phyloP scores from a whole-genome alignment of 2,329 filamentous ascomycete species.

The Trichoderma atroviride region DNA sequence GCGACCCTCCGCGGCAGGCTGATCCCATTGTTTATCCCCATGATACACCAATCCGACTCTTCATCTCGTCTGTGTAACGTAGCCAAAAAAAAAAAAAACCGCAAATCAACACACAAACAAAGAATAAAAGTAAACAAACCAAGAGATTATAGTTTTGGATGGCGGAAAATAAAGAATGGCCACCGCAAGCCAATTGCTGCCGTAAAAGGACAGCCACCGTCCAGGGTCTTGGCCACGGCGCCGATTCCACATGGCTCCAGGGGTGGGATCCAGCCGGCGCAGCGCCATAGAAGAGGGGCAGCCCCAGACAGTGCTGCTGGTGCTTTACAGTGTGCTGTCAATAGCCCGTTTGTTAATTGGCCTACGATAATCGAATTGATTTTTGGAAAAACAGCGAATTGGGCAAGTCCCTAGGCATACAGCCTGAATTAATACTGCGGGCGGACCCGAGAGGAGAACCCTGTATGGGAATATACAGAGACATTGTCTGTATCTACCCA shows the following conservation, averaged over 20 bases:
- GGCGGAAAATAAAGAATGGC: neutral
- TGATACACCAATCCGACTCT: slow-evolving; percentile 4
- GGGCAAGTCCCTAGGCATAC: neutral
- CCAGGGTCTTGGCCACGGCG: neutral
- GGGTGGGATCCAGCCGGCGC: neutral
- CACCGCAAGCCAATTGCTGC: neutral
- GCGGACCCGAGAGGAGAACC: neutral
- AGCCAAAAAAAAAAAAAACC: neutral
- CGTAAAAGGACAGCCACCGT: neutral
- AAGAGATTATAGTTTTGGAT: neutral
- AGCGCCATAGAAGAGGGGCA: slow-evolving; percentile 1
- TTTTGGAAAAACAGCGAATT: neutral
- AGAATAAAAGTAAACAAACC: neutral
- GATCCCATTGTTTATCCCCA: slow-evolving; percentile 30
- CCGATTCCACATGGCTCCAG: neutral
- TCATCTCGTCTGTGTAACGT: slow-evolving; percentile 17
- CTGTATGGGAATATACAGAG: neutral
- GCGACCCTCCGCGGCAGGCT: slow-evolving; percentile 32
- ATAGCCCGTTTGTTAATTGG: neutral
- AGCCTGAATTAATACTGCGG: slow-evolving; percentile 7
- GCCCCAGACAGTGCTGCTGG: neutral
- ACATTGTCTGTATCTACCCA: neutral
- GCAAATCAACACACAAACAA: neutral
- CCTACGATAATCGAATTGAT: neutral
- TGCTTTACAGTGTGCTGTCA: neutral